phyloP scores from a whole-genome alignment of 129 eudicot genomes.

The Pittosporum tobira region DNA sequence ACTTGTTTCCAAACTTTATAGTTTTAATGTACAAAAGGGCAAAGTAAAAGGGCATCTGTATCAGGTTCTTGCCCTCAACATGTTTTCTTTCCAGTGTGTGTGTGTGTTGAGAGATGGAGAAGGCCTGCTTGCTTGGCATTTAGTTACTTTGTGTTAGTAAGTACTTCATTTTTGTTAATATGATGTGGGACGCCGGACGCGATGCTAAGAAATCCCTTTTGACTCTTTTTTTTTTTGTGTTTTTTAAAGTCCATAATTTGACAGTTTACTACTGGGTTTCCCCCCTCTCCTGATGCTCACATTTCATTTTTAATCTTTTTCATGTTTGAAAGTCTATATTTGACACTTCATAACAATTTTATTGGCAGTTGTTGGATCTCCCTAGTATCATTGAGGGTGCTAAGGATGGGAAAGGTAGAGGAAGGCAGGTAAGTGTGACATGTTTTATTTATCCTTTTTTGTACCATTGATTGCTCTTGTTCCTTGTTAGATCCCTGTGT shows the following conservation, averaged over 20 bases:
- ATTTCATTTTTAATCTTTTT: too few species aligned
- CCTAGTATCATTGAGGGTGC: constrained; percentile 99
- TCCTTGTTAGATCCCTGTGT: not conserved
- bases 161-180: too few species aligned
- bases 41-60: not conserved
- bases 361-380: constrained; percentile 89
- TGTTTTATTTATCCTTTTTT: not conserved
- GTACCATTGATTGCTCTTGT: not conserved
- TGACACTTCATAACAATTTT: constrained; percentile 7
- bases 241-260: too few species aligned
- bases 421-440: constrained; percentile 75
- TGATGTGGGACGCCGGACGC: too few species aligned
- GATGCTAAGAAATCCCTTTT: too few species aligned
- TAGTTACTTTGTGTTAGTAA: too few species aligned
- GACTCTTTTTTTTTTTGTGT: too few species aligned
- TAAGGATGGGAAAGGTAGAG: constrained; percentile 99
- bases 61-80: not conserved
- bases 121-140: too few species aligned
- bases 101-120: too few species aligned
- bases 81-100: not conserved
- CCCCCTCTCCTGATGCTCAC: too few species aligned
- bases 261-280: too few species aligned
- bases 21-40: not conserved
- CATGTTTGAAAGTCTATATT: too few species aligned
- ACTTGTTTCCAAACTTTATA: not conserved